phyloP scores from a whole-genome alignment of 306 rosid genomes.

The Vicia sativa region DNA sequence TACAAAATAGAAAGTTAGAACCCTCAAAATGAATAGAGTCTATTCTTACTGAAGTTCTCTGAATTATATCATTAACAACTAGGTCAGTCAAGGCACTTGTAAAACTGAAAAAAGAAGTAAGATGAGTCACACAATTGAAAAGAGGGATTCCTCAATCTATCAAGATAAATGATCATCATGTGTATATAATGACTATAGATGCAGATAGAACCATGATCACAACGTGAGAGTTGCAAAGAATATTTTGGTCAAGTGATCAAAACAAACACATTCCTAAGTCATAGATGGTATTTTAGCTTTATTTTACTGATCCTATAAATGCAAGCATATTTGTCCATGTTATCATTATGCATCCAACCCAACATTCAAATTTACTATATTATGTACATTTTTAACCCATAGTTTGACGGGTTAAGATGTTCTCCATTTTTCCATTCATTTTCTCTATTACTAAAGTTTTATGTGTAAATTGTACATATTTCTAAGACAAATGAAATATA shows the following conservation, averaged over 20 bases:
- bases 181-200: constrained; percentile 19
- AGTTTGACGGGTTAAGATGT: no score
- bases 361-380: constrained; percentile 9
- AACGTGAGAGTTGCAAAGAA: no score
- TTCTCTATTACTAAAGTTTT: no score
- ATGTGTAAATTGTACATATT: no score
- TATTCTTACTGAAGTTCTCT: constrained; percentile 77
- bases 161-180: constrained; percentile 14
- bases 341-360: constrained; percentile 13
- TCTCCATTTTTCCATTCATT: no score
- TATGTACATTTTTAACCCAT: not conserved
- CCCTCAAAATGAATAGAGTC: constrained; percentile 97
- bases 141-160: constrained; percentile 8
- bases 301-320: constrained; percentile 20
- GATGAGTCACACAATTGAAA: constrained; percentile 23
- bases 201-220: constrained; percentile 13
- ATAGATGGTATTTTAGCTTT: constrained; percentile 5
- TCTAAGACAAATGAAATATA: no score
- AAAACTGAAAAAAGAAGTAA: constrained; percentile 61
- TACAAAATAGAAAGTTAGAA: constrained; percentile 55
- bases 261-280: not conserved
- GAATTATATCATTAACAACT: constrained; percentile 77
- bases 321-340: constrained; percentile 10
- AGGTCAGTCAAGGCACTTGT: constrained; percentile 70
- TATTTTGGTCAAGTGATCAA: no score